Conservation (phyloP, 345 rosid genomes). For the Xanthoceras sorbifolium region DNA sequence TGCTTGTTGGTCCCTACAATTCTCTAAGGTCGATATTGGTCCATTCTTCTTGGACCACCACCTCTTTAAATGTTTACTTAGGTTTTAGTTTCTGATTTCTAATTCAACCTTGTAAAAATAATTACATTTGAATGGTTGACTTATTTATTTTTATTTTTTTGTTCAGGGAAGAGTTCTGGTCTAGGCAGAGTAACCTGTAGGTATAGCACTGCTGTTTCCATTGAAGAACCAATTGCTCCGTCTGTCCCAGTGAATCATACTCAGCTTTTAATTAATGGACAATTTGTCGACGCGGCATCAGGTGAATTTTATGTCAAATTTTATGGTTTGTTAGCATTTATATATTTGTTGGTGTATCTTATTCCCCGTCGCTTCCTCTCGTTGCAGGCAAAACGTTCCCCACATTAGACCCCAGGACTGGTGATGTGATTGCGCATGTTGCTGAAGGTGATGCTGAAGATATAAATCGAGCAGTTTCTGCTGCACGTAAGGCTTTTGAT, state of each 20-base stretch:
- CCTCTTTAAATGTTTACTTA: not conserved
- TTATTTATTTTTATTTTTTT: conserved; percentile 3
- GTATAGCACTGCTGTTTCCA: conserved; percentile 54
- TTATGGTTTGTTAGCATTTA: not conserved
- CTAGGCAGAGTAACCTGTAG: conserved; percentile 41
- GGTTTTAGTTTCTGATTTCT: not conserved
- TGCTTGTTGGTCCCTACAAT: not conserved
- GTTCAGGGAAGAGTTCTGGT: conserved; percentile 46
- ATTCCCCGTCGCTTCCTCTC: not conserved
- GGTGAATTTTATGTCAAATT: conserved; percentile 41
- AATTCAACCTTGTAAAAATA: not conserved
- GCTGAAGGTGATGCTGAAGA: conserved; percentile 97
- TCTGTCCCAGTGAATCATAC: conserved; percentile 56
- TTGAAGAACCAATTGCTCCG: conserved; percentile 62
- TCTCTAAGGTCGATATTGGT: not conserved
- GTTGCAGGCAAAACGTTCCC: conserved; percentile 66
- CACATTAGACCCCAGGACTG: conserved; percentile 88
- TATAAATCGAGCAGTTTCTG: conserved; percentile 73
- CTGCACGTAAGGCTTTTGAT: conserved; percentile 98
- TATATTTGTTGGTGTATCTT: not conserved
- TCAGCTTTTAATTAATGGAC: conserved; percentile 75
- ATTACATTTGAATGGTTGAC: not conserved
- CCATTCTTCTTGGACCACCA: not conserved
- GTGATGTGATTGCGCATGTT: conserved; percentile 82
- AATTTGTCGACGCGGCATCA: conserved; percentile 81